Percentiles rank a stretch among this genome's conserved stretches.
phyloP scores from a whole-genome alignment of 169 alveolate species.

The Eimeria zaria region DNA sequence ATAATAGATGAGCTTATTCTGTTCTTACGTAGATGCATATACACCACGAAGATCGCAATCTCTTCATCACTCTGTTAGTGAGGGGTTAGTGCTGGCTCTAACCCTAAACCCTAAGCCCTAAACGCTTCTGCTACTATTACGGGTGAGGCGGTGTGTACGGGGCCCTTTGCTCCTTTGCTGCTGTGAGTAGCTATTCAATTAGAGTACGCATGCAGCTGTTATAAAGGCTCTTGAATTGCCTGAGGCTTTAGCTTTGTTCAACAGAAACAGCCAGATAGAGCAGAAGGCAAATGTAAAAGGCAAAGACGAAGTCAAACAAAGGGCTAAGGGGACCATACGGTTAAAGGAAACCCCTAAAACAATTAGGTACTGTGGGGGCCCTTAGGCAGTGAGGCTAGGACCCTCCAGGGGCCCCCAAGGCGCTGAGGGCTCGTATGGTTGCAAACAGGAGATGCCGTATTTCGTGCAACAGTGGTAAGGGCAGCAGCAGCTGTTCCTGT shows the following conservation, averaged over 20 bases:
- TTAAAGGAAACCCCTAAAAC: background rate
- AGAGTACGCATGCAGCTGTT: background rate
- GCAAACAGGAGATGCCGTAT: conserved; percentile 19
- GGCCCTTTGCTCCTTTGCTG: background rate
- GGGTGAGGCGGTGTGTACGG: background rate
- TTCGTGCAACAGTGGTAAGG: background rate
- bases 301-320: background rate
- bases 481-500: conserved; percentile 18
- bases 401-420: conserved; percentile 43
- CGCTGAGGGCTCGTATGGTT: background rate
- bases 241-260: background rate
- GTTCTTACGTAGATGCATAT: background rate
- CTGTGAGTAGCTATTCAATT: background rate
- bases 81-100: background rate
- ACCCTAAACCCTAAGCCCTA: background rate
- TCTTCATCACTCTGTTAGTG: background rate
- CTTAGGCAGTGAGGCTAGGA: background rate
- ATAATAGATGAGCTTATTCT: background rate
- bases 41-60: background rate
- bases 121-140: background rate
- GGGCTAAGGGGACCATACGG: conserved; percentile 7
- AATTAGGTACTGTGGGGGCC: conserved; percentile 2
- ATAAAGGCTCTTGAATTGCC: background rate
- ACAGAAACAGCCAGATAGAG: background rate
- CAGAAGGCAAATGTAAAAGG: background rate